Percentiles rank a stretch among this genome's conserved stretches.
phyloP scores from a whole-genome alignment of 177 flowering plant species.

The Vitis hybrid region DNA sequence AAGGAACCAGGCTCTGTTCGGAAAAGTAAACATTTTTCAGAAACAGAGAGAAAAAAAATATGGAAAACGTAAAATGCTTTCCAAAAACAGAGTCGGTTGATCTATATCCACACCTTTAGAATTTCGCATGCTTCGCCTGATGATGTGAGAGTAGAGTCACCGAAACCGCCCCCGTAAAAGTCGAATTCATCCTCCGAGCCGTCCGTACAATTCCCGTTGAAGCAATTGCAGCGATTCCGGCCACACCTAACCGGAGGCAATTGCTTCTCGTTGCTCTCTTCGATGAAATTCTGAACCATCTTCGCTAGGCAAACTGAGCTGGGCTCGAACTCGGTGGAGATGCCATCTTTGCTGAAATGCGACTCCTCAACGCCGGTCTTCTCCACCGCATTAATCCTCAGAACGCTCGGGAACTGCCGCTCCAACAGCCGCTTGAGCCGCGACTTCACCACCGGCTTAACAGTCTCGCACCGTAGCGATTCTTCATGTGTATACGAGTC shows the following conservation, averaged over 20 bases:
- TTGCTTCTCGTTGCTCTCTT: conserved; percentile 32
- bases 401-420: conserved; percentile 49
- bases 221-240: conserved; percentile 43
- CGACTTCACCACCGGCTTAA: conserved; percentile 58
- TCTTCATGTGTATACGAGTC: conserved; percentile 25
- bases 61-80: neutral
- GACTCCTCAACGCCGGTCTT: conserved; percentile 31
- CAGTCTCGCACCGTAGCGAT: conserved; percentile 30
- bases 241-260: conserved; percentile 14
- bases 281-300: conserved; percentile 70
- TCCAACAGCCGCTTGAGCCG: conserved; percentile 70
- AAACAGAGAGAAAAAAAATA: neutral
- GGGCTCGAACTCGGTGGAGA: conserved; percentile 48
- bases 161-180: conserved; percentile 2
- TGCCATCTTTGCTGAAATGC: conserved; percentile 16
- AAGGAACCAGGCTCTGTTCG: conserved; percentile 36
- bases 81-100: neutral
- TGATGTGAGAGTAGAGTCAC: conserved; percentile 15
- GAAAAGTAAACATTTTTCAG: neutral
- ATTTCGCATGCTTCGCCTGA: conserved; percentile 30
- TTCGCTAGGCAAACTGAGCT: conserved; percentile 76
- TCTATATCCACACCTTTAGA: conserved; percentile 25
- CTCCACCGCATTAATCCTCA: conserved; percentile 44
- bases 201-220: conserved; percentile 28
- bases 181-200: conserved; percentile 34